A percentile compares a stretch with the other conserved stretches of the same genome.
Evolutionary conservation across 257 asterid species (phyloP).

Genomic region (Eucommia ulmoides): DNA sequence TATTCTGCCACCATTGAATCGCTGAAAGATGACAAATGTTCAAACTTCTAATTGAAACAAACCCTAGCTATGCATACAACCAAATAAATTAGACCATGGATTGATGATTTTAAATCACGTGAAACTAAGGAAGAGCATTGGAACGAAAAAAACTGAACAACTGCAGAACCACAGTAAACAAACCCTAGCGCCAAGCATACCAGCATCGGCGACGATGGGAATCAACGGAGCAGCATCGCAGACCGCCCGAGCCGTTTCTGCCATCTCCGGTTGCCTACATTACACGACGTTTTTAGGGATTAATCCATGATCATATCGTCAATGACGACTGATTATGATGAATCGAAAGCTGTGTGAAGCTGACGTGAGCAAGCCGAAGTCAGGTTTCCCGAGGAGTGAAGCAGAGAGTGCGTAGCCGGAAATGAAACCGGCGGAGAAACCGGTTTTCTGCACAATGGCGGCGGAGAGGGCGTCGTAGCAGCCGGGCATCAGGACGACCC

Average conservation of each 20-base stretch:
- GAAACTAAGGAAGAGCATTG: not conserved
- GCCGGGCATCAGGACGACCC: conserved; percentile 11
- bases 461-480: conserved; percentile 14
- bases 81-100: too few species aligned
- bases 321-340: too few species aligned
- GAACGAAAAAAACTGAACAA: not conserved
- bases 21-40: too few species aligned
- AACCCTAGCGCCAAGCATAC: not conserved
- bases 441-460: conserved; percentile 11
- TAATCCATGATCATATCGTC: too few species aligned
- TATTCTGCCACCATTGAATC: too few species aligned
- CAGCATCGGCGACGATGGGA: conserved; percentile 15
- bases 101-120: too few species aligned
- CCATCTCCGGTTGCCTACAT: conserved; percentile 13
- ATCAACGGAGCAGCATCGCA: conserved; percentile 10
- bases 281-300: too few species aligned
- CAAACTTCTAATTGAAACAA: too few species aligned
- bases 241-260: conserved; percentile 8
- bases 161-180: too few species aligned
- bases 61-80: too few species aligned
- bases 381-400: conserved; percentile 15
- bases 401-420: conserved; percentile 13
- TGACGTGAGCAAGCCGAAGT: conserved; percentile 12
- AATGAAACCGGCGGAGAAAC: conserved; percentile 11
- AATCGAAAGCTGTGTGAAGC: too few species aligned